Evolutionary conservation across 495 filamentous ascomycete genomes (phyloP), one percentile per base, ranked within the genome.

Genomic region (Rhizodiscina lignyota): DNA sequence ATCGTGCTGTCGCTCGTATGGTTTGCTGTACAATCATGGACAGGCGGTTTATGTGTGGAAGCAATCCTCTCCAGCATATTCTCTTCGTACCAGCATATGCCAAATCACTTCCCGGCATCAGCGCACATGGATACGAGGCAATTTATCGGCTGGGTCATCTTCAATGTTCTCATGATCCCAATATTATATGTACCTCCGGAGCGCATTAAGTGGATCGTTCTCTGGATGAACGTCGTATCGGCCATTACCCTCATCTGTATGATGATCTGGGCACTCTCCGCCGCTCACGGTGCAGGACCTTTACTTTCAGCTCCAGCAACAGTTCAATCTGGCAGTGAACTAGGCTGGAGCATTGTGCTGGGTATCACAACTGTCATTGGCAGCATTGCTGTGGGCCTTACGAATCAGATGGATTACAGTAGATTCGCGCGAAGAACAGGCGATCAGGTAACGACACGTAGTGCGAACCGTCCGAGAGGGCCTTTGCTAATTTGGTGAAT

Each of bases 101-200:
- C 62, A 0, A 65, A 68, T 49, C 53, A 57, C 32, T 56, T 67
- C 30, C 60, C 63, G 6, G 58, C 49, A 32, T 45, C 47, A n/a
- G 59, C 60, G 3, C 60, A 53, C 20, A 64, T 66, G 42, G 63
- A 61, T 1, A 59, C 62, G 2, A 52, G 60, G 41, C 54, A 54
- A 28, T 60, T 67, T 54, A 41, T 61, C 40, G 51, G 47, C 39
- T 61, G 60, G 40, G 36, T 64, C n/a, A 44, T 67, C 33, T 64
- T 59, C 36, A 61, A 51, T 49, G 37, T 52, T 24, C 31, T 67
- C 17, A 59, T 64, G 37, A 51, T 62, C 19, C 62, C 62, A 32
- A 61, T 47, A 49, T 37, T 63, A 2, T 54, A 50, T 34, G 49
- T 62, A n/a, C 52, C 39, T 0, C 61, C 61, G 3, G 61, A 64